Percentiles rank a stretch among this genome's conserved stretches.
phyloP scores from a whole-genome alignment of 2,329 filamentous ascomycete genomes.

The Exophiala sp. region DNA sequence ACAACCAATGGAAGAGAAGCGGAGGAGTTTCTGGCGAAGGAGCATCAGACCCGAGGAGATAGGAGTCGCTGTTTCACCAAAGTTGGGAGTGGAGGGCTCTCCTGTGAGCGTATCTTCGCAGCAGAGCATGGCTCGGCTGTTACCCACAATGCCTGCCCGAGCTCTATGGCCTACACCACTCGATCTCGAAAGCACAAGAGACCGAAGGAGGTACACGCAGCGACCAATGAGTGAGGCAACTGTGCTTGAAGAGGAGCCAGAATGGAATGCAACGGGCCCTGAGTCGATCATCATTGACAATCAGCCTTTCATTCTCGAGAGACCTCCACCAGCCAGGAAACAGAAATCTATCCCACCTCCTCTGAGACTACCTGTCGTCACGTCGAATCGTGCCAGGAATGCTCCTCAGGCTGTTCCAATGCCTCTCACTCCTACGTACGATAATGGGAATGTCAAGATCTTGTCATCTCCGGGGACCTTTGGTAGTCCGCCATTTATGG shows the following conservation, averaged over 20 bases:
- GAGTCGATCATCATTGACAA: conserved; percentile 21
- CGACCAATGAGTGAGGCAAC: conserved; percentile 33
- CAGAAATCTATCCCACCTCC: conserved; percentile 10
- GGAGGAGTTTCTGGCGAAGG: conserved; percentile 31
- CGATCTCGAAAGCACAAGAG: conserved; percentile 10
- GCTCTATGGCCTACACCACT: conserved; percentile 39
- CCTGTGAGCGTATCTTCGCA: conserved; percentile 35
- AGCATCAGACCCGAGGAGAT: conserved; percentile 31
- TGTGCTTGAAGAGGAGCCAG: conserved; percentile 38
- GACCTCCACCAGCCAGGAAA: conserved; percentile 11
- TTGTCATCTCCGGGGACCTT: conserved; percentile 4
- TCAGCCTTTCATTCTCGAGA: conserved; percentile 19
- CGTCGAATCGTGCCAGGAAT: conserved; percentile 23
- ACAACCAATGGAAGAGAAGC: conserved; percentile 21
- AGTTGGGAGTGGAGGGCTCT: conserved; percentile 30
- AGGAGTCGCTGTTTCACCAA: conserved; percentile 33
- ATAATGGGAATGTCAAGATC: conserved; percentile 25
- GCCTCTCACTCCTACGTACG: conserved; percentile 28
- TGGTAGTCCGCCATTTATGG: not conserved
- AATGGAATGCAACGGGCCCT: conserved; percentile 1
- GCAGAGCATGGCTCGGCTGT: conserved; percentile 37
- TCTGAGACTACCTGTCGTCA: conserved; percentile 13
- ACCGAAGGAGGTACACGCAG: conserved; percentile 16
- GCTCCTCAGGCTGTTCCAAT: conserved; percentile 37
- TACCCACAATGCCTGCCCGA: conserved; percentile 35